These are phyloP conservation scores for Pyrenochaeta sp. DNA, from an alignment of 2,329 filamentous ascomycete species.

Conservation along the genomic window DNA sequence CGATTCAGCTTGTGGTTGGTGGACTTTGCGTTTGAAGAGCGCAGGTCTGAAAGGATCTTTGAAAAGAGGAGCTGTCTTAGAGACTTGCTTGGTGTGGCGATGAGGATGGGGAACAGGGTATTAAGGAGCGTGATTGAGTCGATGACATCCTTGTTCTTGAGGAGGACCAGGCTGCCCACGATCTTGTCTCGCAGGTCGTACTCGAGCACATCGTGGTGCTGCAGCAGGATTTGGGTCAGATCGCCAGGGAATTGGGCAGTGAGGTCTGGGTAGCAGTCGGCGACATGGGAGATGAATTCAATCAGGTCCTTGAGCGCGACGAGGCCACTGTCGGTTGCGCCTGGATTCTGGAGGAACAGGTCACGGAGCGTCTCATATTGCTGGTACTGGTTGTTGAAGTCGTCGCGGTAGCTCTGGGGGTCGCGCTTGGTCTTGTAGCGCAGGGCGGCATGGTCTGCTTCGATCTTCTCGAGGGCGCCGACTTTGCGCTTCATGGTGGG, in stretches of 20 bases:
- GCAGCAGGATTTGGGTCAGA: constrained; percentile 78
- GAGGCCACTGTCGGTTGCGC: constrained; percentile 77
- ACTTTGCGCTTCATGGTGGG: constrained; percentile 85
- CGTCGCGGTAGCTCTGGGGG: constrained; percentile 87
- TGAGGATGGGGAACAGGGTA: constrained; percentile 91
- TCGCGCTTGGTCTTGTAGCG: constrained; percentile 92
- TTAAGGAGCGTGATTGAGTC: constrained; percentile 83
- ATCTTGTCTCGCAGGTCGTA: constrained; percentile 91
- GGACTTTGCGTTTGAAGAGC: constrained; percentile 83
- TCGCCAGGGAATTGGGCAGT: constrained; percentile 80
- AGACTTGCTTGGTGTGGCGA: constrained; percentile 90
- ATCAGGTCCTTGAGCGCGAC: constrained; percentile 89
- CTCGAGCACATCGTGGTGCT: constrained; percentile 84
- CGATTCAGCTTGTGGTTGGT: constrained; percentile 93
- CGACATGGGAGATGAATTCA: constrained; percentile 91
- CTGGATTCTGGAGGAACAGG: constrained; percentile 86
- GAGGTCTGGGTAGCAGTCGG: constrained; percentile 88
- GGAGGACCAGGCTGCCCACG: constrained; percentile 84
- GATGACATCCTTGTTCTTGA: constrained; percentile 90
- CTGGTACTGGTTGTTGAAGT: constrained; percentile 85
- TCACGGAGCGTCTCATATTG: constrained; percentile 92
- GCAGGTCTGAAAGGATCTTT: constrained; percentile 90
- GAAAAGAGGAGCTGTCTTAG: constrained; percentile 83
- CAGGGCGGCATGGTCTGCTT: constrained; percentile 75
- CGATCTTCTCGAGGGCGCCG: constrained; percentile 91